phyloP scores from a whole-genome alignment of 306 rosid species.

The Prunus armeniaca region DNA sequence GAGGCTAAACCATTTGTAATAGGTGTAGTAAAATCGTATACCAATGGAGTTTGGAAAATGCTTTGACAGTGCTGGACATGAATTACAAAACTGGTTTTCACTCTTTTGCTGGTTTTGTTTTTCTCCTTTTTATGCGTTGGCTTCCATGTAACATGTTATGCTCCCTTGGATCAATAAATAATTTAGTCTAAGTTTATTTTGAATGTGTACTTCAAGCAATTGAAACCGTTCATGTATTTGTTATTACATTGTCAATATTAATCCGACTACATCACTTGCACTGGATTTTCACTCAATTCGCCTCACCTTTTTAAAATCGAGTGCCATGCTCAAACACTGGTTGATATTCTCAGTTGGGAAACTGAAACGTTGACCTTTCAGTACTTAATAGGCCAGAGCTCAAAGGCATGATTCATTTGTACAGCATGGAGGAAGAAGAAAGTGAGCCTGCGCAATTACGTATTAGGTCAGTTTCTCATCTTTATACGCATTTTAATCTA shows the following conservation, averaged over 20 bases:
- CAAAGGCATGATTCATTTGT: background rate
- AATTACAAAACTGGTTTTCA: background rate
- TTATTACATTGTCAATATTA: background rate
- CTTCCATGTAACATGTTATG: background rate
- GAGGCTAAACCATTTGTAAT: background rate
- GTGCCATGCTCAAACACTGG: background rate
- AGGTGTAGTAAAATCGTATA: background rate
- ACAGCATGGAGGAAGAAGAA: constrained; percentile 51
- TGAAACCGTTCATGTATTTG: background rate
- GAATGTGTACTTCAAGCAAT: background rate
- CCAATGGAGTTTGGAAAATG: background rate
- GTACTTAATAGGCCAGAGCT: background rate
- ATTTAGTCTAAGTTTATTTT: background rate
- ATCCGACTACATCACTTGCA: background rate
- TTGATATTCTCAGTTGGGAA: background rate
- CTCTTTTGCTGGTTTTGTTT: background rate
- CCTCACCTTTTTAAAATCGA: background rate
- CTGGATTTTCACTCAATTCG: background rate
- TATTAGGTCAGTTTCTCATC: background rate
- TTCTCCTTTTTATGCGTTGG: background rate
- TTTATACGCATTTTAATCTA: background rate
- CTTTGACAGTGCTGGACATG: background rate
- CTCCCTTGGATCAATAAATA: background rate
- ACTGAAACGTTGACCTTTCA: background rate
- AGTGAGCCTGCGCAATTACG: constrained; percentile 30